Evolutionary conservation across 2,329 filamentous ascomycete species (phyloP).

Genomic region (Colletotrichum sp.): DNA sequence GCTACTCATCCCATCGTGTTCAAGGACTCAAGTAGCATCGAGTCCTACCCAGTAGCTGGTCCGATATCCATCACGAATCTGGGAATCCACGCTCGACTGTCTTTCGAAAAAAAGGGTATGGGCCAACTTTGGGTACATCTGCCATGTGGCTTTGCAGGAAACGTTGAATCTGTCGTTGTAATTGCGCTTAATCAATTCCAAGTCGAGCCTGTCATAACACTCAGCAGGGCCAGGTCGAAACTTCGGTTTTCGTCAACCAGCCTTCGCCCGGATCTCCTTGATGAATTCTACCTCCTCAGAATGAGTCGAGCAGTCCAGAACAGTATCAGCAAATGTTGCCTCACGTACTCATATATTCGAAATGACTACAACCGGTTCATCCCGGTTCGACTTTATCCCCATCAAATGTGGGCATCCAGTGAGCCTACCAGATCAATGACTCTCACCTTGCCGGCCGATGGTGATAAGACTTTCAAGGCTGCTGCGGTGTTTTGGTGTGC

Average conservation of each 20-base stretch:
- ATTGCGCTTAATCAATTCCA: background rate
- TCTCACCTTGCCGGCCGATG: background rate
- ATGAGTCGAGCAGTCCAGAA: background rate
- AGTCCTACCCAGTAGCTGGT: background rate
- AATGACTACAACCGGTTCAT: too few species aligned
- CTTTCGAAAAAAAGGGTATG: fast-evolving
- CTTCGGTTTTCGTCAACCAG: background rate
- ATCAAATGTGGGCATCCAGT: background rate
- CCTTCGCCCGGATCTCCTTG: too few species aligned
- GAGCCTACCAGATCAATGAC: background rate
- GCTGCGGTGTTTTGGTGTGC: background rate
- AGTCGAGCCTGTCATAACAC: background rate
- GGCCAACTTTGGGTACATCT: background rate
- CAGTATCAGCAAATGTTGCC: background rate
- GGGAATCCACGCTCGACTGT: background rate
- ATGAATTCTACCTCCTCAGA: background rate
- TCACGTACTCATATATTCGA: background rate
- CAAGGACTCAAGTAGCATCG: background rate
- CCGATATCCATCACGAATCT: background rate
- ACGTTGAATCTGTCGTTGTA: background rate
- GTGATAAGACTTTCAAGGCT: background rate
- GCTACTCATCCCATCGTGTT: fast-evolving
- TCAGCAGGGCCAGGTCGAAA: background rate
- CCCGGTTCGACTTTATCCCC: fast-evolving
- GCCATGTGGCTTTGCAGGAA: background rate